These are phyloP conservation scores for Caloboletus firmus DNA, from an alignment of 1,284 basidiomycete genomes.

Conservation along the genomic window DNA sequence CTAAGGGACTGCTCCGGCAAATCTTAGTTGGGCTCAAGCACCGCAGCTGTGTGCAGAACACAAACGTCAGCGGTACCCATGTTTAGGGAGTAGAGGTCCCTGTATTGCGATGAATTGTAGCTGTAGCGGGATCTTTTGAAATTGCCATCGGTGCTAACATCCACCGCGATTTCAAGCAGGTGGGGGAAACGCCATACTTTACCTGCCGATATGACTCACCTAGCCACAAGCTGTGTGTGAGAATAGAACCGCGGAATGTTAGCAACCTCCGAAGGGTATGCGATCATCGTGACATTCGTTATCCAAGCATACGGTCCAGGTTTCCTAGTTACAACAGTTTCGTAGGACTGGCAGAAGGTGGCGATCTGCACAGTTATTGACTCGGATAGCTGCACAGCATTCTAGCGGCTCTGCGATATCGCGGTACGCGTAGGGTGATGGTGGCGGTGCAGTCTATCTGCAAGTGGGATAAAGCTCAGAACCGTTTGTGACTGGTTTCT, in stretches of 20 bases:
- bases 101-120: slow-evolving; percentile 11
- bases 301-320: background rate
- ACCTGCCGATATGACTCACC: slow-evolving; percentile 31
- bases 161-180: slow-evolving; percentile 21
- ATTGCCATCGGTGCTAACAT: slow-evolving; percentile 22
- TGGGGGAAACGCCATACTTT: slow-evolving; percentile 30
- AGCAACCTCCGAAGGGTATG: slow-evolving; percentile 16
- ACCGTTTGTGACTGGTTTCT: background rate
- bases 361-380: background rate
- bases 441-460: slow-evolving; percentile 3
- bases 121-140: slow-evolving; percentile 22
- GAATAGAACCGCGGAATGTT: slow-evolving; percentile 16
- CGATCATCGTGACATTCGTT: slow-evolving; percentile 2
- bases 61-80: slow-evolving; percentile 11
- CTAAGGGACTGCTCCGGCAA: slow-evolving; percentile 6
- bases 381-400: slow-evolving; percentile 15
- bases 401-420: background rate
- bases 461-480: background rate
- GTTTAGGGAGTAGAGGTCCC: slow-evolving; percentile 19
- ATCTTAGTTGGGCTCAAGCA: slow-evolving; percentile 10
- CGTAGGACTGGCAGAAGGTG: background rate
- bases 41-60: slow-evolving; percentile 24
- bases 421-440: background rate
- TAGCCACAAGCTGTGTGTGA: slow-evolving; percentile 36
- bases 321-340: background rate